A percentile compares a stretch with the other conserved stretches of the same genome.
Evolutionary conservation across 2,329 filamentous ascomycete species (phyloP).

Genomic region (Graphium sp.): DNA sequence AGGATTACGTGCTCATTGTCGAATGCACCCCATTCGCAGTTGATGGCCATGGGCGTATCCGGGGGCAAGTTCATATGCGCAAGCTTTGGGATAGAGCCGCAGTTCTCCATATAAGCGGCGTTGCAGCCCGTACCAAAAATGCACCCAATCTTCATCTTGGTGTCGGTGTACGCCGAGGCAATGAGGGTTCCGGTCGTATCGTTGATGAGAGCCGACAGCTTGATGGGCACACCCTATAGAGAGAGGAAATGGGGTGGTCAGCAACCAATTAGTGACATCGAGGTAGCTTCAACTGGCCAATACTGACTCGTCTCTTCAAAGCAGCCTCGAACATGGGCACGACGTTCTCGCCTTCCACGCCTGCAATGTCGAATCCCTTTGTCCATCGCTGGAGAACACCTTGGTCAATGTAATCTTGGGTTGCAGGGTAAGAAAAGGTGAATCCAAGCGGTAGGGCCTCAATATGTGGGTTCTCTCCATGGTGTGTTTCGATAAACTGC

Average conservation of each 20-base stretch:
- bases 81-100: slow-evolving; percentile 82
- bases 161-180: slow-evolving; percentile 91
- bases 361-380: slow-evolving; percentile 89
- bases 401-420: slow-evolving; percentile 84
- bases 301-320: slow-evolving; percentile 36
- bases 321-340: slow-evolving; percentile 77
- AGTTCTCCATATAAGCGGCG: slow-evolving; percentile 93
- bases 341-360: slow-evolving; percentile 80
- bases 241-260: slow-evolving; percentile 6
- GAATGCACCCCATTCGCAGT: slow-evolving; percentile 95
- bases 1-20: slow-evolving; percentile 86
- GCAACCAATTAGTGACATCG: slow-evolving; percentile 6
- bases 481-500: slow-evolving; percentile 79
- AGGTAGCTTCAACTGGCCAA: too few species aligned
- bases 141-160: slow-evolving; percentile 83
- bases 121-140: slow-evolving; percentile 99
- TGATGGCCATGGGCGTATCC: slow-evolving; percentile 80
- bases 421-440: slow-evolving; percentile 91
- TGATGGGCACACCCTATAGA: slow-evolving; percentile 67
- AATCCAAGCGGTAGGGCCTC: slow-evolving; percentile 69
- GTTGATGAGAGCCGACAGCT: slow-evolving; percentile 85
- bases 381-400: slow-evolving; percentile 91
- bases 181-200: slow-evolving; percentile 96
- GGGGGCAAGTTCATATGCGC: slow-evolving; percentile 77
- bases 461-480: slow-evolving; percentile 45